These are phyloP conservation scores for sorghum (Sorghum bicolor) DNA, from an alignment of 176 grass and related monocot species.

Conservation along the genomic window Sorghum_bicolor_NCBIv3 NC_012875.2:48349001-48349500, in stretches of 20 bases:
- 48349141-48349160: neutral
- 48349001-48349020: neutral
- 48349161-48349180: neutral
- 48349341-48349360: neutral
- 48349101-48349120: neutral
- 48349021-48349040: neutral
- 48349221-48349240: neutral
- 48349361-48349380: neutral
- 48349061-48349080: neutral
- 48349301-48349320: conserved; percentile 3
- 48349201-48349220: neutral
- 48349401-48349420: neutral
- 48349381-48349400: neutral
- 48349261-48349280: neutral
- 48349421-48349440: conserved; percentile 4
- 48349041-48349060: neutral
- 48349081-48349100: neutral
- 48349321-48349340: neutral
- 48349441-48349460: neutral
- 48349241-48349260: neutral
- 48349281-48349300: neutral
- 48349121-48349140: neutral
- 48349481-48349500: neutral
- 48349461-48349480: neutral
- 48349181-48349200: neutral